These are phyloP conservation scores for Arachis monticola DNA, from an alignment of 331 rosid species.

Conservation along the genomic window DNA sequence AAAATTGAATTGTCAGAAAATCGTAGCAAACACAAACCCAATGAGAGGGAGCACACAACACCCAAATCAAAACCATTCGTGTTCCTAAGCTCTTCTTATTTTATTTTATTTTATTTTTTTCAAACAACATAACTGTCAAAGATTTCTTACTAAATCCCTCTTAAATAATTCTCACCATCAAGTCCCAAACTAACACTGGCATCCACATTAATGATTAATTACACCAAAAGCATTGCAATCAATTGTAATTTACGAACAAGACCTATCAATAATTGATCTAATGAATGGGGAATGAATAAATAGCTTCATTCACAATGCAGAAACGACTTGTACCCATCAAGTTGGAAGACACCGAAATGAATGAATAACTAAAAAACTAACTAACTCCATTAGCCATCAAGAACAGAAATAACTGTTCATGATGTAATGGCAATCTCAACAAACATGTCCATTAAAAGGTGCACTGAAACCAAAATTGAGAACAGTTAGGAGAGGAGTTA, in stretches of 20 bases:
- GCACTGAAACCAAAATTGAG: slow-evolving; percentile 1
- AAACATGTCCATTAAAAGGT: not conserved
- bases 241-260: not conserved
- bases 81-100: not conserved
- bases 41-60: slow-evolving; percentile 11
- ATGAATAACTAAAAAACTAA: not conserved
- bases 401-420: not conserved
- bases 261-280: not conserved
- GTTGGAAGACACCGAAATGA: not conserved
- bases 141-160: not conserved
- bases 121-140: not conserved
- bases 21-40: slow-evolving; percentile 19
- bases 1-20: slow-evolving; percentile 49
- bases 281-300: not conserved
- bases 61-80: not conserved
- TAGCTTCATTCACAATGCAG: not conserved
- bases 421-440: not conserved
- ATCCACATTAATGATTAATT: not conserved
- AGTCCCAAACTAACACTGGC: not conserved
- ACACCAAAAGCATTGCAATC: not conserved
- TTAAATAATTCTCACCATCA: not conserved
- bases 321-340: not conserved
- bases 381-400: not conserved
- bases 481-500: not conserved
- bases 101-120: too few relatives aligned